Evolutionary conservation across 805 yeast genomes (phyloP).

Genomic region (Saturnispora gosingensis): DNA sequence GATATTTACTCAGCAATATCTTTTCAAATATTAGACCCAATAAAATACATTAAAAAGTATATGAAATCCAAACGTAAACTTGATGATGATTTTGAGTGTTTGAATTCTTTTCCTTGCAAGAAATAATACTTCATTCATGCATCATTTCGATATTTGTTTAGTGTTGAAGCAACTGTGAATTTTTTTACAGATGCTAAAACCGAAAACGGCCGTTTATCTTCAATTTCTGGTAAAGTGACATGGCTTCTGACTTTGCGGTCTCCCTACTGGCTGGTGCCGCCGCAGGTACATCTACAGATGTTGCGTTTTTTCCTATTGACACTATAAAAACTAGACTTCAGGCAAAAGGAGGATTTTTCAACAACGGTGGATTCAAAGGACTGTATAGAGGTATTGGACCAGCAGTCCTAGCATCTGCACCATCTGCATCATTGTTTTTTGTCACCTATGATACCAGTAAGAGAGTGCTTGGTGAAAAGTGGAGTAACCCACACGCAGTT

Average conservation of each 20-base stretch:
- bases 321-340: constrained; percentile 91
- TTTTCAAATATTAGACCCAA: no score
- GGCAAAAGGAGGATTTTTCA: constrained; percentile 89
- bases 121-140: not conserved
- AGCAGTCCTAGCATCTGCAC: constrained; percentile 91
- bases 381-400: constrained; percentile 89
- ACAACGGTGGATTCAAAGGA: constrained; percentile 89
- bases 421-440: constrained; percentile 69
- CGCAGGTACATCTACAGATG: constrained; percentile 94
- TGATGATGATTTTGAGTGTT: no score
- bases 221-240: not conserved
- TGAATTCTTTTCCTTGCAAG: no score
- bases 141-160: not conserved
- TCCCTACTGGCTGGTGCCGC: constrained; percentile 66
- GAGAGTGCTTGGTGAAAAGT: constrained; percentile 17
- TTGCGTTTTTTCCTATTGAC: constrained; percentile 93
- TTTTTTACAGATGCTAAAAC: not conserved
- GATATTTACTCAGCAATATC: no score
- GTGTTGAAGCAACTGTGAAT: not conserved
- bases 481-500: constrained; percentile 30
- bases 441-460: constrained; percentile 79
- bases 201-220: not conserved
- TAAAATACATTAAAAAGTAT: no score
- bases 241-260: constrained; percentile 9
- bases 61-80: no score